phyloP scores from a whole-genome alignment of 2,329 filamentous ascomycete genomes.

The Westerdykella ornata region DNA sequence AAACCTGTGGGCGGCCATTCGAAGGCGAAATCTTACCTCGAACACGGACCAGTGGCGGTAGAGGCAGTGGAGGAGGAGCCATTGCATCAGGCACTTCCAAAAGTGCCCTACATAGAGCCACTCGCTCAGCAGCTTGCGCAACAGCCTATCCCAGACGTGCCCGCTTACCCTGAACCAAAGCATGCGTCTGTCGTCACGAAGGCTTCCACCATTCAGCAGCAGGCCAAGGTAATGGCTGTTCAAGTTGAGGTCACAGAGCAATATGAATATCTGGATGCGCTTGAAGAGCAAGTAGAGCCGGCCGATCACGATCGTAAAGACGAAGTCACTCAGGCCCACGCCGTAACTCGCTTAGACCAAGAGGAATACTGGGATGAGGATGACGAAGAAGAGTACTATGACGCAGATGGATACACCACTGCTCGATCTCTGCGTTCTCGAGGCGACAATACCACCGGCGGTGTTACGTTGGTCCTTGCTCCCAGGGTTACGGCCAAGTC shows the following conservation, averaged over 20 bases:
- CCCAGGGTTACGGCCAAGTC: constrained; percentile 65
- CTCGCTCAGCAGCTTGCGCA: constrained; percentile 1
- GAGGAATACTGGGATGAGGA: constrained; percentile 70
- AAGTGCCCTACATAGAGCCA: background rate
- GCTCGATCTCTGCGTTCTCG: constrained; percentile 72
- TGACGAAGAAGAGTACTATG: constrained; percentile 69
- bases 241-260: constrained; percentile 21
- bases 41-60: constrained; percentile 11
- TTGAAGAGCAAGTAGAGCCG: constrained; percentile 33
- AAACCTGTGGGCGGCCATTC: constrained; percentile 8
- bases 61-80: constrained; percentile 5
- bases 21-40: constrained; percentile 5
- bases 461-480: constrained; percentile 59
- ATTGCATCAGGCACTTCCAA: background rate
- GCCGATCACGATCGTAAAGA: constrained; percentile 35
- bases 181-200: background rate
- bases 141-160: too few species aligned
- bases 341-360: constrained; percentile 39
- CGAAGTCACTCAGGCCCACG: constrained; percentile 25
- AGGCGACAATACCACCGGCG: constrained; percentile 64
- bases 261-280: constrained; percentile 33
- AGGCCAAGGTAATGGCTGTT: constrained; percentile 10
- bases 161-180: background rate
- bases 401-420: constrained; percentile 65
- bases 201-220: background rate